Percentiles rank a stretch among this genome's conserved stretches.
Conservation (phyloP, 176 grass and related monocot species). For the Musa itinerans region DNA sequence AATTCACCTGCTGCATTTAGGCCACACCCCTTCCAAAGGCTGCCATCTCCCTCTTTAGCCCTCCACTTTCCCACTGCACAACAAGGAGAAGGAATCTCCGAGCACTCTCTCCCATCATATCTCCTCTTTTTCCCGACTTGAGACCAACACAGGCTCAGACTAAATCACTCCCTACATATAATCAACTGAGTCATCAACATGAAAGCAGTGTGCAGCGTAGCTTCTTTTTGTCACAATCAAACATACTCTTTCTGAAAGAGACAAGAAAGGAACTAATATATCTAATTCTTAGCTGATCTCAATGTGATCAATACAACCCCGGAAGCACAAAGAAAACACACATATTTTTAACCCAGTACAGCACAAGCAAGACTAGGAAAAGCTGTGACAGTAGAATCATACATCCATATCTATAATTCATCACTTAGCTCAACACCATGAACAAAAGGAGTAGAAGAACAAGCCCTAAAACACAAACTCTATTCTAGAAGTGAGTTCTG, state of each 20-base stretch:
- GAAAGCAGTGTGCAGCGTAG: too few relatives aligned
- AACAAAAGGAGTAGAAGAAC: background rate
- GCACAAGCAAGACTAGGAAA: background rate
- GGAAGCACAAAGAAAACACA: background rate
- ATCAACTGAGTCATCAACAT: too few relatives aligned
- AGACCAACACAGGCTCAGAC: background rate
- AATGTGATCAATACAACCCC: background rate
- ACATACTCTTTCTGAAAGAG: background rate
- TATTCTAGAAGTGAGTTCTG: background rate
- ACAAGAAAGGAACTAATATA: background rate
- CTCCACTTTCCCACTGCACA: constrained; percentile 13
- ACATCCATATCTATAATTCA: constrained; percentile 2
- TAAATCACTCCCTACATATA: too few relatives aligned
- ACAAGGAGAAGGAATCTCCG: constrained; percentile 11
- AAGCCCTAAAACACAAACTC: background rate
- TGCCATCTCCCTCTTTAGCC: background rate
- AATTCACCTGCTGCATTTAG: constrained; percentile 16
- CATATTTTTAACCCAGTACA: background rate
- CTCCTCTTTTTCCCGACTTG: background rate
- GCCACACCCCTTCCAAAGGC: constrained; percentile 9
- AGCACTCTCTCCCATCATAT: constrained; percentile 11
- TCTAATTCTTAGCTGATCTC: background rate
- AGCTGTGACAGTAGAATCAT: background rate
- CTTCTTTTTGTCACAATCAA: background rate
- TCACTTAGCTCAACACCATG: background rate